Evolutionary conservation across 202 grass and related monocot genomes (phyloP).

Genomic region (Tripidium arundinaceum): DNA sequence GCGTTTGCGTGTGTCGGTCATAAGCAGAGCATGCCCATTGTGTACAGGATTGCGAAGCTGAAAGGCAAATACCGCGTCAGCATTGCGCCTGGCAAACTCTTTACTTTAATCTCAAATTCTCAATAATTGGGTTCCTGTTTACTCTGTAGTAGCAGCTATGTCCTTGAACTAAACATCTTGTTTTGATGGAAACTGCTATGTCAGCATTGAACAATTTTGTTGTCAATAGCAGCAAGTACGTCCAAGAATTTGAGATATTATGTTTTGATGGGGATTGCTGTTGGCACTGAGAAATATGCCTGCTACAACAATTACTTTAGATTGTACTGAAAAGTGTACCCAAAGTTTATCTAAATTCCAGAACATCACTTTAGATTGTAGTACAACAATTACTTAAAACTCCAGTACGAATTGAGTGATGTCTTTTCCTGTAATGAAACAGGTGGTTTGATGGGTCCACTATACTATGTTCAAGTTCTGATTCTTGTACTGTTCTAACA

Average conservation of each 20-base stretch:
- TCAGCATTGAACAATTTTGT: background rate
- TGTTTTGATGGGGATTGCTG: background rate
- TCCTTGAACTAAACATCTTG: background rate
- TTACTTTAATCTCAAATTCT: background rate
- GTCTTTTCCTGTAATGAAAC: background rate
- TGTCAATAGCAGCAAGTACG: background rate
- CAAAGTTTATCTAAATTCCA: background rate
- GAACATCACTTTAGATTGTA: background rate
- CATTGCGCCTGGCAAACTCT: slow-evolving; percentile 64
- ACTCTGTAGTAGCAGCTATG: background rate
- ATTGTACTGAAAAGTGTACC: too few species aligned
- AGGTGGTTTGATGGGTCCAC: background rate
- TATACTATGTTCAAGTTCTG: background rate
- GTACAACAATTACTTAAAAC: background rate
- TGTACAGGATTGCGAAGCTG: too few species aligned
- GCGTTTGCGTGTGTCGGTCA: too few species aligned
- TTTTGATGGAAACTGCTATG: background rate
- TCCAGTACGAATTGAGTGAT: background rate
- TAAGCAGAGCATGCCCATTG: too few species aligned
- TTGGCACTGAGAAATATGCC: background rate
- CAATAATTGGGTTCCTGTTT: background rate
- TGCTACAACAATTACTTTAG: too few species aligned
- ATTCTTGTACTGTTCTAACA: slow-evolving; percentile 3
- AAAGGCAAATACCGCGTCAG: slow-evolving; percentile 97
- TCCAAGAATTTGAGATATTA: background rate